phyloP scores from a whole-genome alignment of 176 grass and related monocot species.

The Paspalum vaginatum region DNA sequence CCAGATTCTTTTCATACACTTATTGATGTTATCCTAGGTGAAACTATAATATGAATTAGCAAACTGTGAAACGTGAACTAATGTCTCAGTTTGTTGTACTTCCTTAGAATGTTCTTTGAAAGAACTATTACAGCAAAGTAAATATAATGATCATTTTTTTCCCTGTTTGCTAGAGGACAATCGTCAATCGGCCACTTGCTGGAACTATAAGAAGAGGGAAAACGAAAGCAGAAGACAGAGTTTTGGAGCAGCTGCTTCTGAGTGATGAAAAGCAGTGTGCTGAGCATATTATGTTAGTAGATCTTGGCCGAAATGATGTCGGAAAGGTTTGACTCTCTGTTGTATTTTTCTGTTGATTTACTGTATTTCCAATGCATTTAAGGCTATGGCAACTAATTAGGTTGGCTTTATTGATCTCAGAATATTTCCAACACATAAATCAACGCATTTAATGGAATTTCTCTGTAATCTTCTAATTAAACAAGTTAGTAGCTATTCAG shows the following conservation, averaged over 20 bases:
- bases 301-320: constrained; percentile 94
- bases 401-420: background rate
- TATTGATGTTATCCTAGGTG: background rate
- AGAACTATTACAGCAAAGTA: background rate
- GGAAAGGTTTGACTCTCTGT: constrained; percentile 55
- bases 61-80: background rate
- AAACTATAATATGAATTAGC: background rate
- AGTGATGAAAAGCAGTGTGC: constrained; percentile 90
- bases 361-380: background rate
- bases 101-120: background rate
- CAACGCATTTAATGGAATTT: background rate
- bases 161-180: constrained; percentile 51
- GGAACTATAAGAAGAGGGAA: constrained; percentile 87
- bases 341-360: background rate
- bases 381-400: constrained; percentile 5
- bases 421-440: too few relatives aligned
- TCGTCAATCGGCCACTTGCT: constrained; percentile 91
- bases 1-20: background rate
- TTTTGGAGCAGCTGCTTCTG: constrained; percentile 72
- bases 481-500: background rate
- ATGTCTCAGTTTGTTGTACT: background rate
- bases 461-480: background rate
- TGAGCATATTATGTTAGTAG: constrained; percentile 93
- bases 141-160: background rate
- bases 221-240: constrained; percentile 66